Percentiles rank a stretch among this genome's conserved stretches.
Evolutionary conservation across 2,329 filamentous ascomycete species (phyloP).

Genomic region (Dryadomyces quercus-mongolicae): DNA sequence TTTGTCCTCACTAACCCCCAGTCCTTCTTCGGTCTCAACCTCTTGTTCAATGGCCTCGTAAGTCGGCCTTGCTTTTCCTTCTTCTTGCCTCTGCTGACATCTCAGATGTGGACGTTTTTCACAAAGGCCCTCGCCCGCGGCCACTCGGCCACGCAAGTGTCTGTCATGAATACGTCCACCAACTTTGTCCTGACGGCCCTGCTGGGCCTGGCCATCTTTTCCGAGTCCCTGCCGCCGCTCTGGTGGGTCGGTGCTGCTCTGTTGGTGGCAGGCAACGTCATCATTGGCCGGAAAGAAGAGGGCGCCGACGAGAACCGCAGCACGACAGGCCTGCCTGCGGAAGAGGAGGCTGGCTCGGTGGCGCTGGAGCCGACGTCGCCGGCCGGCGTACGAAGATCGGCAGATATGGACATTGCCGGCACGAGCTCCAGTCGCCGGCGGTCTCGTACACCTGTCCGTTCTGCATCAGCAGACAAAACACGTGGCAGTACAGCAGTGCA

Average conservation of each 20-base stretch:
- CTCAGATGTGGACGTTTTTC: slow-evolving; percentile 73
- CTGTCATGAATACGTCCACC: slow-evolving; percentile 69
- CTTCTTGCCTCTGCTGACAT: slow-evolving; percentile 1
- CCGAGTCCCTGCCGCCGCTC: slow-evolving; percentile 55
- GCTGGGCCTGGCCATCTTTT: slow-evolving; percentile 58
- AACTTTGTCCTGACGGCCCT: slow-evolving; percentile 73
- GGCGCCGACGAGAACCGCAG: neutral
- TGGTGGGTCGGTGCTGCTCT: slow-evolving; percentile 68
- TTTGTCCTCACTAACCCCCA: slow-evolving; percentile 17
- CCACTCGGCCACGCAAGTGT: slow-evolving; percentile 65
- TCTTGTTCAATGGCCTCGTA: slow-evolving; percentile 61
- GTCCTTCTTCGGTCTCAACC: slow-evolving; percentile 65
- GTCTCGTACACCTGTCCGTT: no score
- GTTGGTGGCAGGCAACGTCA: slow-evolving; percentile 64
- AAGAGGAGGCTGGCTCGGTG: no score
- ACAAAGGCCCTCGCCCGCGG: slow-evolving; percentile 65
- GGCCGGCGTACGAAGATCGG: no score
- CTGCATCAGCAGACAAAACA: no score
- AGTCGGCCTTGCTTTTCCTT: slow-evolving; percentile 15
- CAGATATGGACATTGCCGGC: no score
- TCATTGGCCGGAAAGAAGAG: slow-evolving; percentile 53
- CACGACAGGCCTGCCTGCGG: neutral
- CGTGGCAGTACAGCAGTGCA: no score
- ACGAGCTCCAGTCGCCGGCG: no score
- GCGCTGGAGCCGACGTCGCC: no score